Percentiles rank a stretch among this genome's conserved stretches.
These are phyloP conservation scores for Puccinia sorghi DNA, from an alignment of 1,284 basidiomycete genomes.

Conservation along the genomic window DNA sequence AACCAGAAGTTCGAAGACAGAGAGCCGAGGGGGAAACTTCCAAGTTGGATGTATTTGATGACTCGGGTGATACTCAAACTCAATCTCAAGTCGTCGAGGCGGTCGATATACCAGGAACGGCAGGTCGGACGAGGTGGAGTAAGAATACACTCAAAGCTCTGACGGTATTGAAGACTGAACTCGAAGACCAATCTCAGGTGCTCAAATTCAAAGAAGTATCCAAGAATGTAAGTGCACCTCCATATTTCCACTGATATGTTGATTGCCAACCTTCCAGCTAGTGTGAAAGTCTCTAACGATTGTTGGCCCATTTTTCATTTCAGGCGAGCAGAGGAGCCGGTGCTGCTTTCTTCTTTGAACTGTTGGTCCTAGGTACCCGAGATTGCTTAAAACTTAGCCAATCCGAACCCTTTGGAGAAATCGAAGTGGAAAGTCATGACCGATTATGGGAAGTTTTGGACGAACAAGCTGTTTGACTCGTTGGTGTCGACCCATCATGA, in stretches of 20 bases:
- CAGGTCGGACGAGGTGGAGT: conserved; percentile 31
- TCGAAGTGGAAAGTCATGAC: conserved; percentile 66
- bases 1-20: background rate
- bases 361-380: conserved; percentile 30
- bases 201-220: conserved; percentile 40
- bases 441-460: conserved; percentile 63
- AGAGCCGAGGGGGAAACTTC: conserved; percentile 21
- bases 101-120: conserved; percentile 6
- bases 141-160: conserved; percentile 38
- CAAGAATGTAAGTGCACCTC: conserved; percentile 14
- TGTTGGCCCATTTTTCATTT: no score
- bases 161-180: conserved; percentile 29
- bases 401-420: conserved; percentile 22
- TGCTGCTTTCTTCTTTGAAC: conserved; percentile 38
- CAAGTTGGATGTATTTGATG: conserved; percentile 37
- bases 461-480: conserved; percentile 27
- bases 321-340: conserved; percentile 19
- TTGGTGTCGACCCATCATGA: background rate
- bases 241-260: background rate
- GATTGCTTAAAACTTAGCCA: conserved; percentile 36
- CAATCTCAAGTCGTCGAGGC: conserved; percentile 22
- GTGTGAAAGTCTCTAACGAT: no score
- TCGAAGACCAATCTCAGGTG: conserved; percentile 3
- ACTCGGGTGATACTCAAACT: conserved; percentile 13
- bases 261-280: background rate